Evolutionary conservation across 768 basidiomycete species (phyloP), one percentile per base, ranked within the genome.

Genomic region (Leccinum subgranulosum): DNA sequence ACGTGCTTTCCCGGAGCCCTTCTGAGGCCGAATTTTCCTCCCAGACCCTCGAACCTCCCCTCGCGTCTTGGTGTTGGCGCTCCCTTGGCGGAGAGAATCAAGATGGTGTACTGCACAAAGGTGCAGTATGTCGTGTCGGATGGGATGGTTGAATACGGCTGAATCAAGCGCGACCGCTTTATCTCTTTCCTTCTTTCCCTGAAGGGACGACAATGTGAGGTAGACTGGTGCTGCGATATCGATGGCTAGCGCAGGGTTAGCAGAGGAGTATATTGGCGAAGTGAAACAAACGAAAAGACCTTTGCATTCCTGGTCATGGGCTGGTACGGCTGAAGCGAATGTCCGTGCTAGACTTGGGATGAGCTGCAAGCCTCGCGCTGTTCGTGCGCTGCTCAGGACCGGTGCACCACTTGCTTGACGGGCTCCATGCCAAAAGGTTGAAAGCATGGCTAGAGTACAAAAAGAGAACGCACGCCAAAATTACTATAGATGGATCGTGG

Each of bases 121-220:
- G 71, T 98, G 95, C 3, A 98, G 83, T 60, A 99, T 90, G 72
- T 98, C 95, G 21, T 86, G 84, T 51, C 96, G 90, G 46, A 94
- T 84, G 41, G 94, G 92, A 64, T 92, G 87, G 59, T 83, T 79
- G 75, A 98, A 99, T 29, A 98, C 87, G n/a, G 82, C 79, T 2
- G 88, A 84, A 67, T 92, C 83, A 28, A 92, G 82, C 60, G 81
- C 78, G 36, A 87, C 87, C 11, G 87, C 75, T 54, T 73, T 76
- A 49, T 77, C 71, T 51, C 65, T 68, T 10, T 77, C 73, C 48
- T 77, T 73, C 51, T 77, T 79, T 45, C 76, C 74, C 36, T 75
- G 66, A 15, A 88, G 79, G 50, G 80, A 78, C 3, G 86, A 84
- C 60, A 92, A 72, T n/a, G 80, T 74, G 10, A 91, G 74, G 57